Conservation (phyloP, 2,329 filamentous ascomycete genomes). For the Alternaria dauci region DNA sequence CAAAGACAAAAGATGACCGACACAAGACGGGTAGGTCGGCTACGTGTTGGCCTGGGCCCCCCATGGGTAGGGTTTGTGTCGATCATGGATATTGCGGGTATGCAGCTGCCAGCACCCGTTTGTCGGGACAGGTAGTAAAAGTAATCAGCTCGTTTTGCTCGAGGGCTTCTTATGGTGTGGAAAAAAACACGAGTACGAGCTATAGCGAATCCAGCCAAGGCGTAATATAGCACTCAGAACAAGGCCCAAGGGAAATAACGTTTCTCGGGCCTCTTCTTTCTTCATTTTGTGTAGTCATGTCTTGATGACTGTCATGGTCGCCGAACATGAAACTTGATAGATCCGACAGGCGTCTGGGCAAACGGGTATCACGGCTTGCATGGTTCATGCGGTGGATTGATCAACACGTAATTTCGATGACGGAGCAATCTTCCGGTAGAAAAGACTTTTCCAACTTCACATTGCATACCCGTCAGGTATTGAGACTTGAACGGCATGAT, state of each 20-base stretch:
- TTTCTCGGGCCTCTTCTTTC: neutral
- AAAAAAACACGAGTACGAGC: neutral
- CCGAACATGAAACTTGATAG: neutral
- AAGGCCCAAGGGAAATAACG: neutral
- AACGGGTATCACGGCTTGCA: neutral
- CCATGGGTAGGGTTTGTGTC: neutral
- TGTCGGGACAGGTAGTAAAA: neutral
- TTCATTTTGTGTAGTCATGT: neutral
- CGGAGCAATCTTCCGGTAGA: neutral
- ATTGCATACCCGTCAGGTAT: neutral
- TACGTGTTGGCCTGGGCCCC: neutral
- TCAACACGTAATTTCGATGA: neutral
- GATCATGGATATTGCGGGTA: neutral
- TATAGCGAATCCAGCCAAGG: neutral
- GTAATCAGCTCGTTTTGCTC: neutral
- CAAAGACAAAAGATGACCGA: neutral
- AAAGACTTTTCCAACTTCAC: neutral
- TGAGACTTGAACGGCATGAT: neutral
- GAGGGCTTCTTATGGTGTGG: neutral
- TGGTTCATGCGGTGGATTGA: neutral
- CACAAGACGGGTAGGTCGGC: slow-evolving; percentile 15
- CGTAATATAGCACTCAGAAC: neutral
- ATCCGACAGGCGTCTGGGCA: slow-evolving; percentile 4
- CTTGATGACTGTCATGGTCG: neutral
- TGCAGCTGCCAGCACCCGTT: neutral